Conservation (phyloP, 306 rosid genomes). For the Coriaria nepalensis region DNA sequence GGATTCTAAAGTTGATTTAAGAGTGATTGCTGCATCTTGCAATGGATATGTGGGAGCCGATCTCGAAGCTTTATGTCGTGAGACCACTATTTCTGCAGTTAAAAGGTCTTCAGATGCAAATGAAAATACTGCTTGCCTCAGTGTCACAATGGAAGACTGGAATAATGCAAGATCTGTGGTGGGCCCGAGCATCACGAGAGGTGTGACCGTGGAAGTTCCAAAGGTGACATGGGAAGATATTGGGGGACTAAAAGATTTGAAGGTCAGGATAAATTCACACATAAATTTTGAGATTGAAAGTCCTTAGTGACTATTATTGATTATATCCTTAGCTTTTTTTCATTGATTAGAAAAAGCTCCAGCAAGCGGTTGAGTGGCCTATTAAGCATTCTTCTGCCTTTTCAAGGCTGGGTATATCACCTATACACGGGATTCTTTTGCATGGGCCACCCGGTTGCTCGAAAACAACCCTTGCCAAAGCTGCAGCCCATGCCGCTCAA, state of each 20-base stretch:
- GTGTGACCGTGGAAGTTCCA: constrained; percentile 79
- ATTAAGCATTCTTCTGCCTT: constrained; percentile 54
- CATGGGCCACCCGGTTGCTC: constrained; percentile 98
- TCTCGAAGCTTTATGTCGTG: constrained; percentile 69
- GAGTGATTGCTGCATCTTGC: constrained; percentile 64
- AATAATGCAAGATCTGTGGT: constrained; percentile 49
- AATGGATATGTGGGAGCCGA: constrained; percentile 96
- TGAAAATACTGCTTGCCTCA: constrained; percentile 23
- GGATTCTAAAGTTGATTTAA: constrained; percentile 43
- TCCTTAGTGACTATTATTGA: too few species aligned
- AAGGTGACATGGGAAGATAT: constrained; percentile 85
- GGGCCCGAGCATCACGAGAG: constrained; percentile 86
- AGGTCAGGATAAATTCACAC: constrained; percentile 41
- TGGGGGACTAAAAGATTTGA: constrained; percentile 74
- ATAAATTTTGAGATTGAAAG: constrained; percentile 10
- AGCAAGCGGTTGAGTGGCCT: constrained; percentile 92
- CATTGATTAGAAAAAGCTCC: constrained; percentile 63
- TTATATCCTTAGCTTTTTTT: constrained; percentile 7
- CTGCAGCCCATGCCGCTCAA: constrained; percentile 86
- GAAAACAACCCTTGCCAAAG: constrained; percentile 94
- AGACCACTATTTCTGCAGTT: constrained; percentile 45
- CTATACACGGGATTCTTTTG: constrained; percentile 81
- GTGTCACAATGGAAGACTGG: constrained; percentile 65
- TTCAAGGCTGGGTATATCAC: constrained; percentile 74
- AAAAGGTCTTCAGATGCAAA: constrained; percentile 39